Base-by-base conservation (phyloP, 2,329 filamentous ascomycete species). In the Dothistroma septosporum region DNA sequence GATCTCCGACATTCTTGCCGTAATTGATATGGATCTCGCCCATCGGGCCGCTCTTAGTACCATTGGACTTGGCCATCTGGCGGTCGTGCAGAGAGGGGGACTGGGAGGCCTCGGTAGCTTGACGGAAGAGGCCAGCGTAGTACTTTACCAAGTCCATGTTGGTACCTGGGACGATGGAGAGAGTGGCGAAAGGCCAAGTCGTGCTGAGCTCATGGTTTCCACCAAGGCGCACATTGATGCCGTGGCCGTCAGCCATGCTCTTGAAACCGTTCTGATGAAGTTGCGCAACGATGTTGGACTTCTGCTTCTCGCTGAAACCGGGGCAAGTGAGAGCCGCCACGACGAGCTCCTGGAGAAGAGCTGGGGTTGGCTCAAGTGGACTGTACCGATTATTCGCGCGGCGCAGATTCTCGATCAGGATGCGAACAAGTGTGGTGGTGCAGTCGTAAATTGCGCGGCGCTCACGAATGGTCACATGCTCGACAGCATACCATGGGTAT, bases 401-500 rank as follows among this genome's bases (percentile, higher is more conserved):
- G 32, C 65, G 64, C 10, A 72, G 62, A 16, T 64, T 55, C n/a
- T 53, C 56, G 44, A 71, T 64, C 14, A 75, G 66, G 7, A 57
- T 60, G 24, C 64, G 58, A 49, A 73, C 55, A 44, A 70, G 63
- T 7, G 55, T 19, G n/a, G 67, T 46, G 12, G 68, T 63, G 50
- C 65, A 69, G 14, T 77, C 70, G 69, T 78, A 82, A 31, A 84
- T 66, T 10, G 70, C 63, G 58, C 79, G 77, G 53, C 80, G 79
- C 60, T 82, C 78, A 47, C 73, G 69, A 22, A 84, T 68, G 0
- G 75, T 79, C 68, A 82, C 80, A 61, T 78, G 66, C 14, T 74
- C 66, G 11, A 73, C 69, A 4, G 77, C 76, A 52, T 75, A 76
- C 81, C 81, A 83, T 2, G 82, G 82, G 61, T 79, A 83, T 78